A percentile compares a stretch with the other conserved stretches of the same genome.
Evolutionary conservation across 352 stramenopile genomes (phyloP).

Genomic region (Pythium utonaiense): DNA sequence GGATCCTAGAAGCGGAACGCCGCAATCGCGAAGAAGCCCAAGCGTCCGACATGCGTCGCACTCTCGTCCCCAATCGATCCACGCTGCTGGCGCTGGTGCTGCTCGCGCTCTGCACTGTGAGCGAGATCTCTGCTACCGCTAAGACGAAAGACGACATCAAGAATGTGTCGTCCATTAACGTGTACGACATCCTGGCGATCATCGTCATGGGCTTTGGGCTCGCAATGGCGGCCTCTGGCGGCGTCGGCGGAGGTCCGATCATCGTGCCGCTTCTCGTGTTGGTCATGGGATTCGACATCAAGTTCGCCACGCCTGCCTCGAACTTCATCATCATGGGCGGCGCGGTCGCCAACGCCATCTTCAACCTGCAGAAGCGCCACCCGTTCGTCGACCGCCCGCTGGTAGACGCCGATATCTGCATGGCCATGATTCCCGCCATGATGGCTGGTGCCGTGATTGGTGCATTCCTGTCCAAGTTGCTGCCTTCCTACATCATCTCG

Average conservation of each 20-base stretch:
- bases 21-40: not conserved
- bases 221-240: constrained; percentile 41
- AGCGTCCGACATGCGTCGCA: not conserved
- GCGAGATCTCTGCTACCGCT: not conserved
- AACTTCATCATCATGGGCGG: constrained; percentile 67
- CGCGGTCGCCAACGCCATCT: constrained; percentile 55
- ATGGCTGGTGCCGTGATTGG: constrained; percentile 55
- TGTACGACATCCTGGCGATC: constrained; percentile 40
- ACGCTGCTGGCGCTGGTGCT: not conserved
- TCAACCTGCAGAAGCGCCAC: constrained; percentile 63
- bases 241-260: constrained; percentile 47
- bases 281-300: constrained; percentile 67
- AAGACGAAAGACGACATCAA: constrained; percentile 21
- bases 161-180: constrained; percentile 37
- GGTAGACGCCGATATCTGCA: constrained; percentile 48
- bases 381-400: constrained; percentile 50
- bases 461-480: constrained; percentile 50
- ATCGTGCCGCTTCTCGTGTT: constrained; percentile 56
- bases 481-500: constrained; percentile 58
- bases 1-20: not conserved
- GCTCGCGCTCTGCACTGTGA: not conserved
- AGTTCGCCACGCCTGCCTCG: constrained; percentile 52
- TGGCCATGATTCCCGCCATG: constrained; percentile 63
- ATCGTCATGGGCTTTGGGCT: constrained; percentile 47
- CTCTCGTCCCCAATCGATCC: not conserved